Conservation (phyloP, 2,329 filamentous ascomycete species). For the Fusarium miscanthi region DNA sequence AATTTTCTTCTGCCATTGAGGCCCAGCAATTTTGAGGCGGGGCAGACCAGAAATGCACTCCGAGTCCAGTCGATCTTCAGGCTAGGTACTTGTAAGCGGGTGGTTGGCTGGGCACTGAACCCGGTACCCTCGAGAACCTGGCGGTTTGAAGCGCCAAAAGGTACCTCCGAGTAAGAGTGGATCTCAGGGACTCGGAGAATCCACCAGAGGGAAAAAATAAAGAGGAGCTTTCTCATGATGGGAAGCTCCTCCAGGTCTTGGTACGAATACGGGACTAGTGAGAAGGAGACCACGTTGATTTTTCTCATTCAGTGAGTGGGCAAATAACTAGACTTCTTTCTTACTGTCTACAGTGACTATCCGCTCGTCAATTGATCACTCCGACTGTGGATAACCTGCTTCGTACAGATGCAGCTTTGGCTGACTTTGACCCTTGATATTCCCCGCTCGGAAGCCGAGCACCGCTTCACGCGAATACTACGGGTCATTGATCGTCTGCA, state of each 20-base stretch:
- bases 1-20: conserved; percentile 43
- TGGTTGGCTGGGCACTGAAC: conserved; percentile 12
- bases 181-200: conserved; percentile 28
- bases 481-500: conserved; percentile 25
- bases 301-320: conserved; percentile 42
- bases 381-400: conserved; percentile 2
- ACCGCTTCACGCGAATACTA: conserved; percentile 32
- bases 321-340: not conserved
- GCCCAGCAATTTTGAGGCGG: conserved; percentile 30
- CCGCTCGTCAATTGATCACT: not conserved
- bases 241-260: conserved; percentile 29
- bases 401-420: conserved; percentile 3
- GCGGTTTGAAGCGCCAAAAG: conserved; percentile 12
- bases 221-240: conserved; percentile 34
- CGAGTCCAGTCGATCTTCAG: conserved; percentile 7
- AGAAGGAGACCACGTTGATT: conserved; percentile 40
- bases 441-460: conserved; percentile 44
- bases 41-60: conserved; percentile 19
- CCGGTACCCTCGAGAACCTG: conserved; percentile 7
- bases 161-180: conserved; percentile 31
- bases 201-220: conserved; percentile 26
- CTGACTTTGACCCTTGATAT: conserved; percentile 20
- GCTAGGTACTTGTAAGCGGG: conserved; percentile 27
- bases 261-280: conserved; percentile 37
- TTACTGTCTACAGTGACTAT: not conserved